phyloP scores from a whole-genome alignment of 192 early-diverging fungal species.

The Geranomyces variabilis region DNA sequence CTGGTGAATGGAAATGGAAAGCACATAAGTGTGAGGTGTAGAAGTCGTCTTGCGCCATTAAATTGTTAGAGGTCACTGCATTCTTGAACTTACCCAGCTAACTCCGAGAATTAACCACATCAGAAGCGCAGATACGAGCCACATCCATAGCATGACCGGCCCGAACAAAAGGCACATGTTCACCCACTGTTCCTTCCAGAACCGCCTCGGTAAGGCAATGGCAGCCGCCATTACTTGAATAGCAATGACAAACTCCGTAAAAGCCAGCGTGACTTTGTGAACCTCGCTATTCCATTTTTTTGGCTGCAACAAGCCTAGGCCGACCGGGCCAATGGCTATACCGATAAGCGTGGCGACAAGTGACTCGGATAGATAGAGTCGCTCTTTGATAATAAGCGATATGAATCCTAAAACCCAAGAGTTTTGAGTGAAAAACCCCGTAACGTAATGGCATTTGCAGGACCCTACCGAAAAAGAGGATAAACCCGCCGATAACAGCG shows the following conservation, averaged over 20 bases:
- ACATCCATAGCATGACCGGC: slow-evolving; percentile 84
- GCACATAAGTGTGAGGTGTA: slow-evolving; percentile 1
- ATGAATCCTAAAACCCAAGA: slow-evolving; percentile 31
- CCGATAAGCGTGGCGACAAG: slow-evolving; percentile 83
- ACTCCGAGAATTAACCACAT: slow-evolving; percentile 54
- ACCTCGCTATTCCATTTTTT: slow-evolving; percentile 49
- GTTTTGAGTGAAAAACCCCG: too few species aligned
- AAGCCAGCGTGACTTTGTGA: slow-evolving; percentile 60
- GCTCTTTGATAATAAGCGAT: slow-evolving; percentile 50
- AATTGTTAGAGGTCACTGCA: too few species aligned
- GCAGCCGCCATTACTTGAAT: slow-evolving; percentile 90
- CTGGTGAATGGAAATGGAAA: slow-evolving; percentile 40
- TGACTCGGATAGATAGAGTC: slow-evolving; percentile 46
- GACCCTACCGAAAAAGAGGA: slow-evolving; percentile 38
- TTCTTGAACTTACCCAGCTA: slow-evolving; percentile 51
- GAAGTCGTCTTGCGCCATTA: too few species aligned
- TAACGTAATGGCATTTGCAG: too few species aligned
- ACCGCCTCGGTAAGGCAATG: slow-evolving; percentile 57
- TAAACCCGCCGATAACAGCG: slow-evolving; percentile 40
- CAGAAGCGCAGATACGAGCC: slow-evolving; percentile 68
- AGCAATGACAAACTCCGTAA: slow-evolving; percentile 78
- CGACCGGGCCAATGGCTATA: slow-evolving; percentile 82
- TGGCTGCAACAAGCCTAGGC: slow-evolving; percentile 73
- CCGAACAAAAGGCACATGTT: slow-evolving; percentile 72
- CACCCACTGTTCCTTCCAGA: slow-evolving; percentile 61